These are phyloP conservation scores for Xylaria sp. DNA, from an alignment of 2,329 filamentous ascomycete species.

Conservation along the genomic window DNA sequence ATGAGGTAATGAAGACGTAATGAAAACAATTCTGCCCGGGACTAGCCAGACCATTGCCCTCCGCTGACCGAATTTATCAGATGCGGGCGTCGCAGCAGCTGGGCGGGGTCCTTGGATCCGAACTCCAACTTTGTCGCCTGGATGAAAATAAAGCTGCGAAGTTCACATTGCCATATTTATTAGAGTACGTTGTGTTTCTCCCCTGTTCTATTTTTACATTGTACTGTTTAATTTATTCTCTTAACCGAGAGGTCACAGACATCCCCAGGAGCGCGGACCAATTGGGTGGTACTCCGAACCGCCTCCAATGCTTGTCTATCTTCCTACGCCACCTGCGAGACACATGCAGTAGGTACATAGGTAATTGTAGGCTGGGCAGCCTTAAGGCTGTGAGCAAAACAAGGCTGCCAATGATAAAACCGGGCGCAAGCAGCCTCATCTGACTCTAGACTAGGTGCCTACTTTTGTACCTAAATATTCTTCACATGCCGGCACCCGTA, in stretches of 20 bases:
- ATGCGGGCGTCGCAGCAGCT: constrained; percentile 15
- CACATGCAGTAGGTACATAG: neutral
- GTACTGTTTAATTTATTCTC: too few species aligned
- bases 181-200: neutral
- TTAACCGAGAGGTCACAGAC: neutral
- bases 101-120: neutral
- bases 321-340: neutral
- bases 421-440: constrained; percentile 17
- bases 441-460: neutral
- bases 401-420: constrained; percentile 26
- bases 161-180: neutral
- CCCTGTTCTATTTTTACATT: neutral
- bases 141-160: neutral
- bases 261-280: neutral
- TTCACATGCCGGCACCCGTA: neutral
- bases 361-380: neutral
- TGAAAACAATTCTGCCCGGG: constrained; percentile 35
- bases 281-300: neutral
- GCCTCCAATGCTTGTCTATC: neutral
- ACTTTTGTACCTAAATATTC: neutral
- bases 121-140: neutral
- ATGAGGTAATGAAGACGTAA: constrained; percentile 51
- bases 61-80: constrained; percentile 30
- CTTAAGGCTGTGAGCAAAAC: neutral
- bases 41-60: neutral